Evolutionary conservation across 495 filamentous ascomycete species (phyloP).

Genomic region (Chaetomium cochliodes): DNA sequence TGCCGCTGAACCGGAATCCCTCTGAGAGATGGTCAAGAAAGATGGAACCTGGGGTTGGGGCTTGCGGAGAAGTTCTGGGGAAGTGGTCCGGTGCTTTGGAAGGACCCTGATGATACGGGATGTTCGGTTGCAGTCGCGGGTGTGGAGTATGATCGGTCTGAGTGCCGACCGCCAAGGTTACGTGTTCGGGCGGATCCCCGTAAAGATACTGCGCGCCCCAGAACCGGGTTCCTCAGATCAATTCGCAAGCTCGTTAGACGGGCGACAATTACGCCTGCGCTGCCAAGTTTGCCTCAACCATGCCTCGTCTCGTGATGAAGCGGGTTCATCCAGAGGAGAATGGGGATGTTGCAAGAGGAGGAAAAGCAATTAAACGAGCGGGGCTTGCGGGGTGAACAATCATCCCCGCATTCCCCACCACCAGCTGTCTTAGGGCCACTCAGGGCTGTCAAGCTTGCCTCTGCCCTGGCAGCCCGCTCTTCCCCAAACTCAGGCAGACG

Average conservation of each 20-base stretch:
- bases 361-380: slow-evolving; percentile 17
- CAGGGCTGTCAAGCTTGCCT: neutral
- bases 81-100: neutral
- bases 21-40: neutral
- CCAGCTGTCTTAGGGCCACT: neutral
- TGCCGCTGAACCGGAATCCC: neutral
- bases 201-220: neutral
- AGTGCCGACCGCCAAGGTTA: neutral
- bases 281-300: too few relatives aligned
- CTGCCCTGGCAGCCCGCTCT: neutral
- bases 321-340: neutral
- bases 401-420: slow-evolving; percentile 22
- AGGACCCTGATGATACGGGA: neutral
- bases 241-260: neutral
- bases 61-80: slow-evolving; percentile 11
- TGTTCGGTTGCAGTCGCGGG: neutral
- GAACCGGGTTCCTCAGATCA: neutral
- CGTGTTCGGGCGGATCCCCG: neutral
- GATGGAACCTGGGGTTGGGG: neutral
- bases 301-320: neutral
- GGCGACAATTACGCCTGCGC: neutral
- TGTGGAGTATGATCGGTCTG: neutral
- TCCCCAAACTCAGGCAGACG: neutral
- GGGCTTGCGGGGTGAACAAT: slow-evolving; percentile 24
- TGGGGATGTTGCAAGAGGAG: neutral